Evolutionary conservation across 768 basidiomycete genomes (phyloP), one percentile per base, ranked within the genome.

Genomic region (Suillus hirtellus): DNA sequence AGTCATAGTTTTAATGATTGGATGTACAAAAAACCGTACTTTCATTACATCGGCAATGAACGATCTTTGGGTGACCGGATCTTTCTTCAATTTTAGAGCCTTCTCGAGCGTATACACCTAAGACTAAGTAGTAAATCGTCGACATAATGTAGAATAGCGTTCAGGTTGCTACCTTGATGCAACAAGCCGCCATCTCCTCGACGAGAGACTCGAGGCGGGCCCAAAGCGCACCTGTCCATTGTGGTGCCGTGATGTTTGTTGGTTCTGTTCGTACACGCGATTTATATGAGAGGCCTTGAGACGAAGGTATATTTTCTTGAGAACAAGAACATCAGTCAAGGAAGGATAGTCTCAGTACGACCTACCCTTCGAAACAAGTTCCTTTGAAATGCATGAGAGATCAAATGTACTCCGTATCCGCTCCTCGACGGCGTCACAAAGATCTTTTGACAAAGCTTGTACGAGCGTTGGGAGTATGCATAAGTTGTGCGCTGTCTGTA

Each of bases 31-130:
- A 14, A n/a, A 24, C 4, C 58, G 55, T 19, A 93, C 94, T 80
- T 95, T 92, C 90, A 98, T 91, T 0, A 91, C 93, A 72, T 96
- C 95, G 60, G 97, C 96, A 34, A 99, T 77, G 76, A 99, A 99
- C 3, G 90, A 78, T 0, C 82, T 77, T 63, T 93, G 89, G 0
- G 92, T 88, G 40, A 83, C 78, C 0, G 89, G 80, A 71, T 99
- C 96, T 73, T 86, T 90, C 80, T 98, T 98, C 70, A 96, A 75
- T 69, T 85, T 87, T 42, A 99, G 79, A 2, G 99, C 96, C 71
- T 95, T 97, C 76, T 99, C 96, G 6, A 99, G 84, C 1, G 90
- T 91, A 74, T 99, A 96, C 7, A 99, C 93, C 94, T 95, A 67
- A 12, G n/a, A 59, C 6, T 31, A 14, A 63, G 3, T 6, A 35